Evolutionary conservation across 495 filamentous ascomycete genomes (phyloP).

Genomic region (Daldinia concentrica): DNA sequence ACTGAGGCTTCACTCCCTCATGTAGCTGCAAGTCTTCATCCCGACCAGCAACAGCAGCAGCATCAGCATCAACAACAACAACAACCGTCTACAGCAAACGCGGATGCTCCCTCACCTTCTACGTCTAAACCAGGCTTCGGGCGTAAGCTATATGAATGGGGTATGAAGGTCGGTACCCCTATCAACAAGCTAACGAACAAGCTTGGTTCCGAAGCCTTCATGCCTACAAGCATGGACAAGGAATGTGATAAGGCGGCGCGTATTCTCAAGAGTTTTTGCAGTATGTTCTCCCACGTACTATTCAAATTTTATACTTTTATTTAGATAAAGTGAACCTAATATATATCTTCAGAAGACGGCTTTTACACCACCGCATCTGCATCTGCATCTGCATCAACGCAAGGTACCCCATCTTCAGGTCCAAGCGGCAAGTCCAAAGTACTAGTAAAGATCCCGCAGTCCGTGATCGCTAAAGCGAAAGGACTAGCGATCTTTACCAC

Average conservation of each 20-base stretch:
- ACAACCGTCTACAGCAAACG: background rate
- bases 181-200: constrained; percentile 78
- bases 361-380: constrained; percentile 46
- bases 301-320: background rate
- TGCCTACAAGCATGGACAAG: constrained; percentile 81
- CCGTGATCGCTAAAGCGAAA: constrained; percentile 75
- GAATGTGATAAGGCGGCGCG: constrained; percentile 86
- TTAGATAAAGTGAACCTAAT: background rate
- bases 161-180: constrained; percentile 62
- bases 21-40: background rate
- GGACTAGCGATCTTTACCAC: constrained; percentile 86
- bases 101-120: background rate
- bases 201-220: constrained; percentile 80
- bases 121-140: constrained; percentile 39
- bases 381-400: background rate
- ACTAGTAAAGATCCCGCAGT: constrained; percentile 76
- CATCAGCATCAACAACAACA: constrained; percentile 11
- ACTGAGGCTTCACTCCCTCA: constrained; percentile 1
- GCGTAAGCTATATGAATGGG: constrained; percentile 44
- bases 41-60: constrained; percentile 4
- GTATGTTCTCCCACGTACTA: constrained; percentile 46
- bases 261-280: constrained; percentile 82
- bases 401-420: background rate
- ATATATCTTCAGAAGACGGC: constrained; percentile 51
- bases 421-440: constrained; percentile 30